Base-by-base conservation (phyloP, 2,329 filamentous ascomycete species). In the Grosmannia penicillata region DNA sequence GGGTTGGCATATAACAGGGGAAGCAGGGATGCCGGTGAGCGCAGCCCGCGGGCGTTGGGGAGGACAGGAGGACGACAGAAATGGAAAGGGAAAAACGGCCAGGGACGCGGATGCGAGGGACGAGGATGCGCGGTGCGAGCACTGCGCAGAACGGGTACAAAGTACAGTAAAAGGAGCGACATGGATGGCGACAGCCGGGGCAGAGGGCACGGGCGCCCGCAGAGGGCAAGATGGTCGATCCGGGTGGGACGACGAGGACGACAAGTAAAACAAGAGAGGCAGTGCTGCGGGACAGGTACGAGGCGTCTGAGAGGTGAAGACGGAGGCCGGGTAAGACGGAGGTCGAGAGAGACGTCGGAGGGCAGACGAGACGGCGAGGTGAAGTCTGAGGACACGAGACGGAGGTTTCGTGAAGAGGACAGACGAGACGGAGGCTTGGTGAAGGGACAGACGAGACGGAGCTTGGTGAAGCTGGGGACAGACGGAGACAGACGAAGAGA, bases 201-300 rank as follows among this genome's bases (percentile, higher is more conserved):
- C n/a, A n/a, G n/a, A n/a, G n/a, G n/a, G n/a, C n/a, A n/a, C 13
- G 33, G 33, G n/a, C 33, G 10, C 22, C 11, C 4, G 9, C 15
- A 21, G 24, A 21, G 9, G 6, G 24, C 11, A 15, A 29, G 27
- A 17, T 10, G 24, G 26, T 19, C n/a, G 19, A 18, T n/a, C 33
- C 24, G n/a, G 36, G 57, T 61, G 58, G 59, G 59, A 62, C 56
- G 55, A 60, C 60, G 58, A 26, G n/a, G 17, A 55, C 58, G 54
- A 49, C 51, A 43, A 58, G 49, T 25, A 21, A 35, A 35, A 23
- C 25, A 22, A 23, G 52, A 52, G 47, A 54, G 47, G 63, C 62
- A 62, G 60, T 56, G 61, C 56, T 4, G 6, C 59, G 58, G 54
- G 54, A 58, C 60, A n/a, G 59, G 63, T 66, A 68, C 68, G n/a